Evolutionary conservation across 768 basidiomycete genomes (phyloP).

Genomic region (Cytidiella melzeri): DNA sequence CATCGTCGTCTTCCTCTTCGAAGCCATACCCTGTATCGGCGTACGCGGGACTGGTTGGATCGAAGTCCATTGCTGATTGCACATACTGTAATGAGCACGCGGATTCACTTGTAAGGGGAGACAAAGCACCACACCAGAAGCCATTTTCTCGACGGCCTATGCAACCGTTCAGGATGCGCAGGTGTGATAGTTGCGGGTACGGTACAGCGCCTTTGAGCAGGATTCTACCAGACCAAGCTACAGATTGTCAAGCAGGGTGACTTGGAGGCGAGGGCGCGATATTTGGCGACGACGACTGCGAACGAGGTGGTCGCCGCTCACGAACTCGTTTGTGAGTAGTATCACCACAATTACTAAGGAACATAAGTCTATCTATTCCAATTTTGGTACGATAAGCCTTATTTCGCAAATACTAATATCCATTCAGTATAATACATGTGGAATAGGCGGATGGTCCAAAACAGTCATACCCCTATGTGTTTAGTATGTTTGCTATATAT

Average conservation of each 20-base stretch:
- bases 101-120: too few relatives aligned
- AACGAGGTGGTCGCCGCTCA: slow-evolving; percentile 12
- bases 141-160: neutral
- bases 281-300: neutral
- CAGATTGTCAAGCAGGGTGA: too few relatives aligned
- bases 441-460: too few relatives aligned
- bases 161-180: neutral
- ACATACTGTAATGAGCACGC: too few relatives aligned
- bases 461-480: too few relatives aligned
- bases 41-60: slow-evolving; percentile 29
- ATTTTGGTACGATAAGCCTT: too few relatives aligned
- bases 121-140: slow-evolving; percentile 2
- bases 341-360: slow-evolving; percentile 11
- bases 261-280: too few relatives aligned
- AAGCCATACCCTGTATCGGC: slow-evolving; percentile 50
- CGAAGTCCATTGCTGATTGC: slow-evolving; percentile 19
- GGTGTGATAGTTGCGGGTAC: neutral
- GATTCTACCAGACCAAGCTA: too few relatives aligned
- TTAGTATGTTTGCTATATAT: too few relatives aligned
- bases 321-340: slow-evolving; percentile 6
- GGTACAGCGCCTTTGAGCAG: too few relatives aligned
- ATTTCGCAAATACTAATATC: too few relatives aligned
- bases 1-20: slow-evolving; percentile 50
- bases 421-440: too few relatives aligned
- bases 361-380: neutral